Evolutionary conservation across 345 rosid species (phyloP).

Genomic region (Trapa incisa): DNA sequence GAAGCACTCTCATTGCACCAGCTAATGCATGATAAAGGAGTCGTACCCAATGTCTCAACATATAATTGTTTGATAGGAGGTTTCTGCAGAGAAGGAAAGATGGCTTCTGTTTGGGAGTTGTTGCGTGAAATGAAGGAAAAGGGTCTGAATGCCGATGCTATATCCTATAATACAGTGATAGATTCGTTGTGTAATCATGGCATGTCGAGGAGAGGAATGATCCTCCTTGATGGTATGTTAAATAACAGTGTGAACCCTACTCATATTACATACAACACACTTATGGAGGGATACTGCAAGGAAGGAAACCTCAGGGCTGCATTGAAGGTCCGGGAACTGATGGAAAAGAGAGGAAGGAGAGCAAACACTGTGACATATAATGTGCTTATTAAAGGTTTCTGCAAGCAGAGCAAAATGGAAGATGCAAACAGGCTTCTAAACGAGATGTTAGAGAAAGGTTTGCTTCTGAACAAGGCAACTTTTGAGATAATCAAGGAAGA

Average conservation of each 20-base stretch:
- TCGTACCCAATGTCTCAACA: slow-evolving; percentile 38
- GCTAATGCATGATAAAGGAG: slow-evolving; percentile 37
- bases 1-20: slow-evolving; percentile 39
- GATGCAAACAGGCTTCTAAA: slow-evolving; percentile 63
- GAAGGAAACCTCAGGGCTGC: slow-evolving; percentile 72
- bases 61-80: slow-evolving; percentile 69
- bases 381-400: slow-evolving; percentile 53
- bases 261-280: slow-evolving; percentile 50
- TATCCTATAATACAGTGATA: slow-evolving; percentile 60
- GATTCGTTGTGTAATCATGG: slow-evolving; percentile 47
- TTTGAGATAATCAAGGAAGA: slow-evolving; percentile 57
- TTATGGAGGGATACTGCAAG: slow-evolving; percentile 61
- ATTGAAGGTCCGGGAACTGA: slow-evolving; percentile 33
- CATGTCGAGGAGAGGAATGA: slow-evolving; percentile 45
- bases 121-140: slow-evolving; percentile 29
- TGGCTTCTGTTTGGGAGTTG: slow-evolving; percentile 27
- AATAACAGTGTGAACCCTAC: slow-evolving; percentile 42
- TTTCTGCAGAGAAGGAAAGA: slow-evolving; percentile 38
- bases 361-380: slow-evolving; percentile 61
- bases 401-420: slow-evolving; percentile 51
- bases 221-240: slow-evolving; percentile 41
- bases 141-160: slow-evolving; percentile 35
- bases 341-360: slow-evolving; percentile 58
- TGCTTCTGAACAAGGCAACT: slow-evolving; percentile 52
- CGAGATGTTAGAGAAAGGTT: slow-evolving; percentile 86